Conservation (phyloP, 2,329 filamentous ascomycete genomes). For the Allantophomopsis cytisporea region DNA sequence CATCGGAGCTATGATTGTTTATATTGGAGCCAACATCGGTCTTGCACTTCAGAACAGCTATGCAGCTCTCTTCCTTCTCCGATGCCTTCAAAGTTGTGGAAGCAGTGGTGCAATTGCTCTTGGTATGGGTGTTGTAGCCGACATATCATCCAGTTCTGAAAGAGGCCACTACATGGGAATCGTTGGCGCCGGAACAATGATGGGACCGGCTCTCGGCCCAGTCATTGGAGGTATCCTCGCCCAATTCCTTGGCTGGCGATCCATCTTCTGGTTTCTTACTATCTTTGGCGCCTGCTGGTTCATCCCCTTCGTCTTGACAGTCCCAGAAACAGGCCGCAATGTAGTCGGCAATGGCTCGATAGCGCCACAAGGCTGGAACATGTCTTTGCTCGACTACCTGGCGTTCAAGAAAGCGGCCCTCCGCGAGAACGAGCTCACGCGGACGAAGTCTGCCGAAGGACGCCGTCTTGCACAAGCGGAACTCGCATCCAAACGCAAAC, state of each 20-base stretch:
- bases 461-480: constrained; percentile 12
- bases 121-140: constrained; percentile 43
- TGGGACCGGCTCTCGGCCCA: constrained; percentile 36
- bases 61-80: constrained; percentile 33
- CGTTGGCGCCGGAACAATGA: constrained; percentile 38
- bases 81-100: constrained; percentile 41
- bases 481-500: constrained; percentile 15
- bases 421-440: constrained; percentile 3
- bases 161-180: constrained; percentile 52
- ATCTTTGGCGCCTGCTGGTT: constrained; percentile 20
- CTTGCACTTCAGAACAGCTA: constrained; percentile 35
- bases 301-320: constrained; percentile 17
- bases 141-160: constrained; percentile 47
- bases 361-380: constrained; percentile 37
- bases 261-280: constrained; percentile 27
- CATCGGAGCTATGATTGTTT: constrained; percentile 35
- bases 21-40: constrained; percentile 37
- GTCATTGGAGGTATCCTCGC: constrained; percentile 26
- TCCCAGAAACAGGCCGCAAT: constrained; percentile 30
- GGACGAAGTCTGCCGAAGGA: constrained; percentile 15
- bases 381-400: constrained; percentile 5
- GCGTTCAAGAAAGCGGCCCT: neutral
- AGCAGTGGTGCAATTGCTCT: constrained; percentile 45
- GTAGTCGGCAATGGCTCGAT: constrained; percentile 42
- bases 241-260: constrained; percentile 21